Evolutionary conservation across 768 basidiomycete genomes (phyloP), one percentile per base, ranked within the genome.

Genomic region (Hortiboletus campestris): DNA sequence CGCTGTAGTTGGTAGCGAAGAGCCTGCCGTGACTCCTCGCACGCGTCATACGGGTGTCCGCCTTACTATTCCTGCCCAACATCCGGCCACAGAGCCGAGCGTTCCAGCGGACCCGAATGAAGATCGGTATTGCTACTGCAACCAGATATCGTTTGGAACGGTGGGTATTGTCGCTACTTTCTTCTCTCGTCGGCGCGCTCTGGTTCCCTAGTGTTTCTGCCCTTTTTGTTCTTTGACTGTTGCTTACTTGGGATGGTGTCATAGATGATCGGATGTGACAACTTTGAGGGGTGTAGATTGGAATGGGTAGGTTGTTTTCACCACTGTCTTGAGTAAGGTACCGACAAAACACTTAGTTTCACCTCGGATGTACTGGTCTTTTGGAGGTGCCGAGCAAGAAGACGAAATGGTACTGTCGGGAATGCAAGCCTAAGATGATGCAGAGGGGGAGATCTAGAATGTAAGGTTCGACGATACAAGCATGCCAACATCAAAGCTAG

Each of bases 221-320:
- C 19, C 20, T 28, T 22, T 49, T 47, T 20, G 25, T 41, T 35
- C 17, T 17, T 46, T 35, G 20, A n/a, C 5, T 29, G 19, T 46
- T 25, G 22, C 58, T 60, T 32, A 45, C 34, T 40, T 12, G 47
- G 31, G 41, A 41, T 29, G 28, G 4, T 48, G 41, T 19, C 25
- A 41, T 43, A 89, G 88, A 94, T 96, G 93, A 86, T 96, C 58
- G 93, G 78, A 16, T 96, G 93, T 64, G 93, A 96, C 66, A 80
- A 81, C 59, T 3, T 25, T 25, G 72, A 76, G 41, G 74, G 77
- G 16, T 96, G 93, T 68, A 75, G 80, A 59, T 75, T 77, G 38
- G 90, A 94, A 85, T 96, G 93, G 93, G 93, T 89, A 64, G 68
- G 89, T 78, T 41, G 31, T 34, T 9, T 47, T 47, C 16, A 17